These are phyloP conservation scores for Verticillium tricorpus DNA, from an alignment of 2,329 filamentous ascomycete genomes.

Conservation along the genomic window DNA sequence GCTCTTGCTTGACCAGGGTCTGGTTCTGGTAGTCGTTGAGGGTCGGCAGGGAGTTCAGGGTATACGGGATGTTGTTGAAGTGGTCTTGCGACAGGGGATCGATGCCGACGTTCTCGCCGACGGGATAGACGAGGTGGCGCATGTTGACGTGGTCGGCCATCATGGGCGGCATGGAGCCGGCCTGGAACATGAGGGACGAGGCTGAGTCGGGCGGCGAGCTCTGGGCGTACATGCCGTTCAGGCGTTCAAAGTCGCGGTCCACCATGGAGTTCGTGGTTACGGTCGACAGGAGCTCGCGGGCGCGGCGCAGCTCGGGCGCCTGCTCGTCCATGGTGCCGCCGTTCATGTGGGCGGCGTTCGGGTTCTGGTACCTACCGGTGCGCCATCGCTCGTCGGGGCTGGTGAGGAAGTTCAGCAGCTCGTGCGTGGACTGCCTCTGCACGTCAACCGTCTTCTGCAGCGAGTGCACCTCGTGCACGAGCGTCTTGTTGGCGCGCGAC, in stretches of 20 bases:
- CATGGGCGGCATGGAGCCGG: conserved; percentile 31
- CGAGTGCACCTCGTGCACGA: conserved; percentile 57
- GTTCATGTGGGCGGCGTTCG: conserved; percentile 30
- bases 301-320: conserved; percentile 48
- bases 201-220: conserved; percentile 51
- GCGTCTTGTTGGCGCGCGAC: conserved; percentile 54
- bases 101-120: conserved; percentile 85
- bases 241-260: conserved; percentile 51
- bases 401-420: conserved; percentile 52
- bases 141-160: conserved; percentile 53
- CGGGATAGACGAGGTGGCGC: conserved; percentile 77
- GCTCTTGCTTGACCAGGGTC: conserved; percentile 1
- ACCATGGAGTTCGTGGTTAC: conserved; percentile 47
- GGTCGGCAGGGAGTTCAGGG: conserved; percentile 60
- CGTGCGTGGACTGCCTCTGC: conserved; percentile 52
- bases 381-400: conserved; percentile 42
- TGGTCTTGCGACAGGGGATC: conserved; percentile 94
- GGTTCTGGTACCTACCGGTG: conserved; percentile 32
- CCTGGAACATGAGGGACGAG: conserved; percentile 54
- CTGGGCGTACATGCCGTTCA: conserved; percentile 48
- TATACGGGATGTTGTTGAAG: conserved; percentile 89
- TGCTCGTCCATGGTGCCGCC: conserved; percentile 41
- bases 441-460: conserved; percentile 57
- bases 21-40: conserved; percentile 36
- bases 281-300: conserved; percentile 51